Percentiles rank a stretch among this genome's conserved stretches.
phyloP scores from a whole-genome alignment of 768 basidiomycete species.

The Lactarius evosmus region DNA sequence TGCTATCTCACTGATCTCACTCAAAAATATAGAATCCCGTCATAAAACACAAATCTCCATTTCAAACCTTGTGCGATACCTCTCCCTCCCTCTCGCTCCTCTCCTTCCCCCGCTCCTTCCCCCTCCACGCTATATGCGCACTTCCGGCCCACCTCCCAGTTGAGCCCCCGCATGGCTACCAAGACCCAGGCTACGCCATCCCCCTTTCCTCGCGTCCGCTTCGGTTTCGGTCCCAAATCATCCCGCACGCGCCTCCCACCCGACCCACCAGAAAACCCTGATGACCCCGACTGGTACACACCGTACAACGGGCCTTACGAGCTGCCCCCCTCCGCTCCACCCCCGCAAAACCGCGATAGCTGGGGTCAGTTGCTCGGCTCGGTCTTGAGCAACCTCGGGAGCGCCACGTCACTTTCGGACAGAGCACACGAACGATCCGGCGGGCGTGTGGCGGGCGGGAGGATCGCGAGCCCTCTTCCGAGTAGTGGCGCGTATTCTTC shows the following conservation, averaged over 20 bases:
- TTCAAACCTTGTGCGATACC: slow-evolving; percentile 23
- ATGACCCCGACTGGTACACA: slow-evolving; percentile 56
- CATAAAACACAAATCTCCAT: slow-evolving; percentile 12
- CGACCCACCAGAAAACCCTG: slow-evolving; percentile 28
- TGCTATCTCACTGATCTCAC: background rate
- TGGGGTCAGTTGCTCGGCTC: slow-evolving; percentile 35
- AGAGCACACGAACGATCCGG: slow-evolving; percentile 1
- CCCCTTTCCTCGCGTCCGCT: slow-evolving; percentile 41
- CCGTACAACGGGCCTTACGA: slow-evolving; percentile 66
- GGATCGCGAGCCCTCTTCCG: slow-evolving; percentile 30
- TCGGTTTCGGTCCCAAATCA: slow-evolving; percentile 33
- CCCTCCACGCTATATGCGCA: slow-evolving; percentile 14
- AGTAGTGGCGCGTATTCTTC: slow-evolving; percentile 25
- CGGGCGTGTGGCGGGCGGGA: slow-evolving; percentile 6
- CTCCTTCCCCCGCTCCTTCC: background rate
- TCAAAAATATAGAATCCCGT: slow-evolving; percentile 6
- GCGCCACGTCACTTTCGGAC: slow-evolving; percentile 14
- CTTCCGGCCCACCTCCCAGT: background rate
- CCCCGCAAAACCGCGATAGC: slow-evolving; percentile 33
- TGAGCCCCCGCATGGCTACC: slow-evolving; percentile 36
- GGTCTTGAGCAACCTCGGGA: slow-evolving; percentile 28
- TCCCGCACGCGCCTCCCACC: slow-evolving; percentile 26
- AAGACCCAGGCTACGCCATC: slow-evolving; percentile 34
- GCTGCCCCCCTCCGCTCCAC: slow-evolving; percentile 18
- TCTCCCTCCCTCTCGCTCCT: background rate